Percentiles rank a stretch among this genome's conserved stretches.
phyloP scores from a whole-genome alignment of 2,329 filamentous ascomycete genomes.

The Decorospora gaudefroyi region DNA sequence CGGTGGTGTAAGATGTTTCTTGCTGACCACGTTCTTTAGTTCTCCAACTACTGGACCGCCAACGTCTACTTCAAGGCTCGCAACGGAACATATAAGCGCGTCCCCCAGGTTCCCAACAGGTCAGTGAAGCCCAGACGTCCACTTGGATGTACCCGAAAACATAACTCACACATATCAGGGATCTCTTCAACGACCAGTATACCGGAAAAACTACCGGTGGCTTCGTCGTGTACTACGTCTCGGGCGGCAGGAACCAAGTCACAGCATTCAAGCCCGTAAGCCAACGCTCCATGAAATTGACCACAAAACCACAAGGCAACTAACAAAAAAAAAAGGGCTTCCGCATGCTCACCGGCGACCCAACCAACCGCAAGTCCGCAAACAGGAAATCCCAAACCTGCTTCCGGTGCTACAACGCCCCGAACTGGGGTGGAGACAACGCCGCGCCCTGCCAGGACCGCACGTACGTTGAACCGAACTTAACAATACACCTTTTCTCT shows the following conservation, averaged over 20 bases:
- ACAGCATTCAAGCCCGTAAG: constrained; percentile 50
- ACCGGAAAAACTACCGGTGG: constrained; percentile 46
- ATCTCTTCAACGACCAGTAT: constrained; percentile 43
- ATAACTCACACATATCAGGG: constrained; percentile 31
- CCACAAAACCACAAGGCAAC: not conserved
- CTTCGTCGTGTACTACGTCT: constrained; percentile 56
- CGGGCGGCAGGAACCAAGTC: constrained; percentile 47
- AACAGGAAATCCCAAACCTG: constrained; percentile 46
- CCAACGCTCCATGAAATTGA: not conserved
- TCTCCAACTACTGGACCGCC: constrained; percentile 42
- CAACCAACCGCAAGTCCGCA: constrained; percentile 28
- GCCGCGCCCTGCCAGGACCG: constrained; percentile 38
- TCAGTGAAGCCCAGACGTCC: no score
- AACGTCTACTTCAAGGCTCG: constrained; percentile 43
- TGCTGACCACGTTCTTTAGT: constrained; percentile 3
- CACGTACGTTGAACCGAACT: no score
- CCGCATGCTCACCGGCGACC: constrained; percentile 54
- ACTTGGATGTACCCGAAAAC: no score
- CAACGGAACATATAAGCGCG: constrained; percentile 42
- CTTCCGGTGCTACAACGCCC: constrained; percentile 53
- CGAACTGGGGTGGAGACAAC: constrained; percentile 53
- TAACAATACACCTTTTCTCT: no score
- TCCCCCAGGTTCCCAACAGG: constrained; percentile 36
- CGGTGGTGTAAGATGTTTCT: not conserved
- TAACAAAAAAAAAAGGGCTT: constrained; percentile 49